Percentiles rank a stretch among this genome's conserved stretches.
Evolutionary conservation across 78 protist genomes (phyloP).

Genomic region (Dictyostelium purpureum): DNA sequence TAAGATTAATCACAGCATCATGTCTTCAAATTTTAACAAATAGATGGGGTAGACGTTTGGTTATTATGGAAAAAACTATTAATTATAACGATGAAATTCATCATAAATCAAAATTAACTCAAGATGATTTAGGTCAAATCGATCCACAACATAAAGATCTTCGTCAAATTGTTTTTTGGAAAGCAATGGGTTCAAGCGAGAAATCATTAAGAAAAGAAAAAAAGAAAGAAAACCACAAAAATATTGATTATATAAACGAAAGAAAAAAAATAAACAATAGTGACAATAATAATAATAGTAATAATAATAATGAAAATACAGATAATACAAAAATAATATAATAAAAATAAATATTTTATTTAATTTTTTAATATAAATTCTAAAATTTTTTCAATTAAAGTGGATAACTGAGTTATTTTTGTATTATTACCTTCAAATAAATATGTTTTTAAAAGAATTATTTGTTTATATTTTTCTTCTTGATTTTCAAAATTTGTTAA

Average conservation of each 20-base stretch:
- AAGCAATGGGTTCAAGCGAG: neutral
- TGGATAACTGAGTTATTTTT: too few relatives aligned
- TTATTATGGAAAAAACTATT: conserved; percentile 73
- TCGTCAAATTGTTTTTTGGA: conserved; percentile 11
- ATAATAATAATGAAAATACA: neutral
- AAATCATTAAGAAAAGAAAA: conserved; percentile 10
- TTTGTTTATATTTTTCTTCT: too few relatives aligned
- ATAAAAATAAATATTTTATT: too few relatives aligned
- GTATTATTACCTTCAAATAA: too few relatives aligned
- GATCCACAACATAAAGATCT: conserved; percentile 67
- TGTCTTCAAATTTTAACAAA: conserved; percentile 61
- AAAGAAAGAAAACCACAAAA: neutral
- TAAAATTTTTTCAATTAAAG: too few relatives aligned
- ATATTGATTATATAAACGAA: neutral
- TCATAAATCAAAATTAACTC: conserved; percentile 24
- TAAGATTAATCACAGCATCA: conserved; percentile 18
- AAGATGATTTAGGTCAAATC: conserved; percentile 54
- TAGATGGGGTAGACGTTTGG: conserved; percentile 82
- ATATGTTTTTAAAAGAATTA: too few relatives aligned
- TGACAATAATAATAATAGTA: neutral
- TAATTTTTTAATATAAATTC: too few relatives aligned
- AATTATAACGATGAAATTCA: conserved; percentile 33
- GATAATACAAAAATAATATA: too few relatives aligned
- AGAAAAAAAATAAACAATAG: neutral
- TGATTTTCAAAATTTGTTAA: too few relatives aligned